These are phyloP conservation scores for Microbotryum silenes-acaulis DNA, from an alignment of 1,284 basidiomycete species.

Conservation along the genomic window DNA sequence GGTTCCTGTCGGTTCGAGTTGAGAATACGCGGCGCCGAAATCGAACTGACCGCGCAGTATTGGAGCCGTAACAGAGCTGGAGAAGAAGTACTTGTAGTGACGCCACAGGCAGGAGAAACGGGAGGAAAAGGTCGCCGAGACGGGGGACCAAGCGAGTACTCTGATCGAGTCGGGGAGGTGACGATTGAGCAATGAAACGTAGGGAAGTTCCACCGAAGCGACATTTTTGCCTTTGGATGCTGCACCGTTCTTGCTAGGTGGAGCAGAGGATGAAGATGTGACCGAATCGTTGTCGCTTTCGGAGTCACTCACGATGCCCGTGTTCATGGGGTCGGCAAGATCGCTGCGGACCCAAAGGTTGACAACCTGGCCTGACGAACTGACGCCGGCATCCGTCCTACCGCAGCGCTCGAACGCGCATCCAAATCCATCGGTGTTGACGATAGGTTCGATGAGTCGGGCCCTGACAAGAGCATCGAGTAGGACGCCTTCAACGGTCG, in stretches of 20 bases:
- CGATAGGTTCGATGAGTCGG: constrained; percentile 57
- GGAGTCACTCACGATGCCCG: constrained; percentile 28
- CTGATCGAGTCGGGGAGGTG: constrained; percentile 83
- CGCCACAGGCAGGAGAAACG: constrained; percentile 78
- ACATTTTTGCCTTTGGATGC: not conserved
- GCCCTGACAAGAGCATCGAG: constrained; percentile 67
- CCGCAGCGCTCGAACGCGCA: constrained; percentile 89
- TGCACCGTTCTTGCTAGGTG: not conserved
- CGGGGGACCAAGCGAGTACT: constrained; percentile 90
- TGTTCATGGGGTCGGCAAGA: constrained; percentile 28
- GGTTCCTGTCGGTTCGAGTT: not conserved
- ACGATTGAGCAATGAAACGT: constrained; percentile 76
- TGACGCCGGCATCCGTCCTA: constrained; percentile 89
- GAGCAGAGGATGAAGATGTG: not conserved
- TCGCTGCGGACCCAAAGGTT: constrained; percentile 77
- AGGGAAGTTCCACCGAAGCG: constrained; percentile 56
- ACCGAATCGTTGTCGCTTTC: constrained; percentile 17
- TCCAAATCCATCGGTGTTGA: constrained; percentile 54
- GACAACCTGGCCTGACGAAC: constrained; percentile 87
- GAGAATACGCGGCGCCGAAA: constrained; percentile 22
- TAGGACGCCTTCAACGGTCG: constrained; percentile 84
- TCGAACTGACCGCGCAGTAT: constrained; percentile 19
- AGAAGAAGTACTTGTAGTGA: constrained; percentile 98
- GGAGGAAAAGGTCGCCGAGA: constrained; percentile 70
- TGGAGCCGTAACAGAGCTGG: constrained; percentile 33